Percentiles rank a stretch among this genome's conserved stretches.
Conservation (phyloP, 306 rosid species). For the Pyrus betulifolia region DNA sequence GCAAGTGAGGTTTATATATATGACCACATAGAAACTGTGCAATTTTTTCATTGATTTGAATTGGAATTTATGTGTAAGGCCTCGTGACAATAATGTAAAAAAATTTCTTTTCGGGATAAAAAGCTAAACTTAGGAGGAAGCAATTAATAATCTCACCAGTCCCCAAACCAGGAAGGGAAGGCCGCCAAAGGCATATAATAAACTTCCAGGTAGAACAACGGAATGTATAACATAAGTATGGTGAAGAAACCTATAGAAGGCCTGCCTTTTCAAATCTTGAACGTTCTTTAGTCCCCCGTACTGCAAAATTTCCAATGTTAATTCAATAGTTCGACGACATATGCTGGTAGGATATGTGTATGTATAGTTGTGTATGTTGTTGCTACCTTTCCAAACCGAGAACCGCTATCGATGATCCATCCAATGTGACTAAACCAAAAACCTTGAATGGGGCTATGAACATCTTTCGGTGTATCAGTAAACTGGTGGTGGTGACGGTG, state of each 20-base stretch:
- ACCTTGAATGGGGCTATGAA: constrained; percentile 74
- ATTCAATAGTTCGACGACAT: not conserved
- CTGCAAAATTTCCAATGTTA: constrained; percentile 24
- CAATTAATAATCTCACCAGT: constrained; percentile 33
- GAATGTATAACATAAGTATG: constrained; percentile 59
- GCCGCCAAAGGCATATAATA: constrained; percentile 62
- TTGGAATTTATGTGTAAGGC: no score
- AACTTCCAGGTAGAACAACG: constrained; percentile 46
- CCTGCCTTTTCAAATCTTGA: constrained; percentile 64
- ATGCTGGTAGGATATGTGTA: no score
- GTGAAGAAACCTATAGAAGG: constrained; percentile 53
- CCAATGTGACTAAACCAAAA: constrained; percentile 87
- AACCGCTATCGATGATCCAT: constrained; percentile 63
- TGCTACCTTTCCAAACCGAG: constrained; percentile 54
- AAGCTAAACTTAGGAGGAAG: not conserved
- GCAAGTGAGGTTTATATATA: no score
- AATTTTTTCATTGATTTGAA: no score
- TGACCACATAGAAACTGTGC: not conserved
- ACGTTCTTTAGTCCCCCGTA: constrained; percentile 66
- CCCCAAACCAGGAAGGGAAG: constrained; percentile 84
- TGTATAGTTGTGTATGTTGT: not conserved
- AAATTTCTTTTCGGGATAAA: no score
- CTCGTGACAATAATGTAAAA: no score
- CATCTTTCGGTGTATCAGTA: constrained; percentile 73
- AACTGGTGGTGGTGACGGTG: constrained; percentile 83